Percentiles rank a stretch among this genome's conserved stretches.
phyloP scores from a whole-genome alignment of 2,329 filamentous ascomycete genomes.

The Ophiostoma sp. region DNA sequence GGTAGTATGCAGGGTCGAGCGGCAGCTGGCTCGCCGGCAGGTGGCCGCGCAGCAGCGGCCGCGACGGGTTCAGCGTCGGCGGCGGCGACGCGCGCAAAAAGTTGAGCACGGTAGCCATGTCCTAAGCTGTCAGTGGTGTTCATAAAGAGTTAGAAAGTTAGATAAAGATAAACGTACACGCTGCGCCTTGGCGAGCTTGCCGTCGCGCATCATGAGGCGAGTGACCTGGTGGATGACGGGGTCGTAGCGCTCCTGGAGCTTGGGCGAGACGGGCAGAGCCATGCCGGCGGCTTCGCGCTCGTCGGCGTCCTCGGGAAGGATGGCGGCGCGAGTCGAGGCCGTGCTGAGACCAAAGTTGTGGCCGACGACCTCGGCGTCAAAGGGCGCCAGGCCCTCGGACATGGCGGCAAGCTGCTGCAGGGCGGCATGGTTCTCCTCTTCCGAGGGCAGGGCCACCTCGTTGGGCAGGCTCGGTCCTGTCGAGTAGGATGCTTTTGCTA shows the following conservation, averaged over 20 bases:
- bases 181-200: constrained; percentile 86
- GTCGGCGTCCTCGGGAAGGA: not conserved
- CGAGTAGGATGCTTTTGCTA: not conserved
- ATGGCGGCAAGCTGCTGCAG: constrained; percentile 36
- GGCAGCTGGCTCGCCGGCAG: constrained; percentile 76
- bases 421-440: constrained; percentile 40
- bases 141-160: not conserved
- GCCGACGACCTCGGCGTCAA: constrained; percentile 42
- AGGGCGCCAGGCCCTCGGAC: constrained; percentile 34
- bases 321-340: constrained; percentile 17
- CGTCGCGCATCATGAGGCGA: constrained; percentile 83
- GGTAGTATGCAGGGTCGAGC: constrained; percentile 82
- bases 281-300: constrained; percentile 30
- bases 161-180: constrained; percentile 52
- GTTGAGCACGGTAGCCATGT: constrained; percentile 79
- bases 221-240: constrained; percentile 81
- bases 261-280: constrained; percentile 55
- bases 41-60: constrained; percentile 67
- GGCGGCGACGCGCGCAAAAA: constrained; percentile 77
- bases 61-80: constrained; percentile 66
- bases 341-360: constrained; percentile 73
- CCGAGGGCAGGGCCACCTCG: not conserved
- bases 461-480: not conserved
- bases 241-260: constrained; percentile 79
- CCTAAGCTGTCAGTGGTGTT: constrained; percentile 44